phyloP scores from a whole-genome alignment of 2,329 filamentous ascomycete species.

The Diaporthe australafricana region DNA sequence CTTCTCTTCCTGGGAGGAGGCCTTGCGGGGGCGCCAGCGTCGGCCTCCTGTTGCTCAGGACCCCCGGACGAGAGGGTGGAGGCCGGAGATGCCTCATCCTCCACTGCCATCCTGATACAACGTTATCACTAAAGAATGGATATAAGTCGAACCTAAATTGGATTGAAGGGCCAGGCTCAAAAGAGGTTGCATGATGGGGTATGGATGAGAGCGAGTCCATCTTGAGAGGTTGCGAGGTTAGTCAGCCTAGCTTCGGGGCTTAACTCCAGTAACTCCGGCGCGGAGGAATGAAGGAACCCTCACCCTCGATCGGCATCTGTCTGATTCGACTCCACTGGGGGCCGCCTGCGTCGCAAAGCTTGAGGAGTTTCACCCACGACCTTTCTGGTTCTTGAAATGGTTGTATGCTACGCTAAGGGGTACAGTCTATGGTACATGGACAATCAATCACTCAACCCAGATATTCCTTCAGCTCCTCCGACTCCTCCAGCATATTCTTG shows the following conservation, averaged over 20 bases:
- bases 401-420: conserved; percentile 27
- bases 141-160: not conserved
- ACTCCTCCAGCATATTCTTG: conserved; percentile 84
- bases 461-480: conserved; percentile 71
- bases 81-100: conserved; percentile 24
- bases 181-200: not conserved
- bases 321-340: not conserved
- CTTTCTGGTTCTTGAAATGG: not conserved
- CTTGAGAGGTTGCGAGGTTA: conserved; percentile 14
- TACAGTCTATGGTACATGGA: conserved; percentile 33
- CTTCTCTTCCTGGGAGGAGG: conserved; percentile 66
- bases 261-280: conserved; percentile 26
- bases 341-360: not conserved
- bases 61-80: conserved; percentile 30
- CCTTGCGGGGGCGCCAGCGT: conserved; percentile 38
- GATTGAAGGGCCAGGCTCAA: not conserved
- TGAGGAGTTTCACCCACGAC: not conserved
- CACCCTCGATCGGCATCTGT: not conserved
- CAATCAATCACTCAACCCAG: conserved; percentile 51
- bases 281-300: not conserved
- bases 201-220: not conserved
- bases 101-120: conserved; percentile 12
- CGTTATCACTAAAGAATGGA: not conserved
- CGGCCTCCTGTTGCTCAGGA: conserved; percentile 20
- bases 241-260: conserved; percentile 19